These are phyloP conservation scores for Moricandia moricandioides DNA, from an alignment of 345 rosid genomes.

Conservation along the genomic window DNA sequence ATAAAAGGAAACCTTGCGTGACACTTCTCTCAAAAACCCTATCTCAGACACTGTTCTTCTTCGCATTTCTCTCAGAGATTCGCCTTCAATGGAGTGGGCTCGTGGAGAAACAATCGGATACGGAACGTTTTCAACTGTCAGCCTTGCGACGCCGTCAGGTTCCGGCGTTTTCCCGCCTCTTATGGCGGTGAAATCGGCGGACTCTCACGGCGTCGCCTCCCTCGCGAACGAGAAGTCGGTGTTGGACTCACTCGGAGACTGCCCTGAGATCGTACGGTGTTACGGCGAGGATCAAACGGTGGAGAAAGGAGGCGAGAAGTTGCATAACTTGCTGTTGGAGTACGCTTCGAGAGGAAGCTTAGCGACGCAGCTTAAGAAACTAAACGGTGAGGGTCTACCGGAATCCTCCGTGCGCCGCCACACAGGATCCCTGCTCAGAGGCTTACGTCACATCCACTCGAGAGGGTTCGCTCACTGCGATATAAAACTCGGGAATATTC, in stretches of 20 bases:
- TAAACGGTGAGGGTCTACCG: slow-evolving; percentile 38
- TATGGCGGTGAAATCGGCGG: slow-evolving; percentile 66
- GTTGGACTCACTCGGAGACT: slow-evolving; percentile 43
- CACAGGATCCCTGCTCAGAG: slow-evolving; percentile 53
- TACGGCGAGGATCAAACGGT: slow-evolving; percentile 46
- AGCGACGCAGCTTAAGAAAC: slow-evolving; percentile 38
- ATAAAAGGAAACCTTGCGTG: slow-evolving; percentile 9
- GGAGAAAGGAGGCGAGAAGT: slow-evolving; percentile 44
- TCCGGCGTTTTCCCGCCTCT: slow-evolving; percentile 32
- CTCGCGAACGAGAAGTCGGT: slow-evolving; percentile 54
- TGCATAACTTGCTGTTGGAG: slow-evolving; percentile 62
- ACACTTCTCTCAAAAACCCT: not conserved
- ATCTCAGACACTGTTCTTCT: not conserved
- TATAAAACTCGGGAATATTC: slow-evolving; percentile 54
- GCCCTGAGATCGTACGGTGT: slow-evolving; percentile 52
- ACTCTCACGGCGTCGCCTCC: slow-evolving; percentile 28
- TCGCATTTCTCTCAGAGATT: not conserved
- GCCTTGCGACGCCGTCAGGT: slow-evolving; percentile 37
- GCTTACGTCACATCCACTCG: slow-evolving; percentile 52
- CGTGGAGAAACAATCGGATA: slow-evolving; percentile 62
- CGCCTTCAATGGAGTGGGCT: slow-evolving; percentile 51
- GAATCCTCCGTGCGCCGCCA: slow-evolving; percentile 49
- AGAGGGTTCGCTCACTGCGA: slow-evolving; percentile 71
- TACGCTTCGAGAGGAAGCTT: slow-evolving; percentile 69
- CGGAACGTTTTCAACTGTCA: slow-evolving; percentile 62